Conservation (phyloP, 306 rosid species). For the Malus sylvestris region DNA sequence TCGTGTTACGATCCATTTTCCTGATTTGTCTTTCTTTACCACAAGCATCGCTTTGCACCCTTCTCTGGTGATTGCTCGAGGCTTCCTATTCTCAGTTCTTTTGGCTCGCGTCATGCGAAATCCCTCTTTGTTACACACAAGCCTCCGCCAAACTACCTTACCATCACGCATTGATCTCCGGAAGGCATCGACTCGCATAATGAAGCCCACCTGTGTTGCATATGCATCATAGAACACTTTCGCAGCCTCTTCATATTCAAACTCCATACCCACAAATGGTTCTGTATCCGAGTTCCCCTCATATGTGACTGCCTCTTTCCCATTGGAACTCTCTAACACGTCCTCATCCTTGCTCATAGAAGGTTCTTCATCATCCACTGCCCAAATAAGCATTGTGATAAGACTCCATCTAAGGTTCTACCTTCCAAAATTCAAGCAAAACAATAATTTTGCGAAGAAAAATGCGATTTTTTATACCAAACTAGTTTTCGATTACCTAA, state of each 20-base stretch:
- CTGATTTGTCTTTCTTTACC: conserved; percentile 39
- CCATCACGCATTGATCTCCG: conserved; percentile 47
- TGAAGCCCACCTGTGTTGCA: conserved; percentile 37
- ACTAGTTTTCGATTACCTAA: background rate
- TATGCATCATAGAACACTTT: conserved; percentile 44
- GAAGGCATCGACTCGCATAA: conserved; percentile 46
- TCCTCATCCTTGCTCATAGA: conserved; percentile 28
- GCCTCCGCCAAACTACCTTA: conserved; percentile 47
- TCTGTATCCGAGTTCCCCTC: conserved; percentile 23
- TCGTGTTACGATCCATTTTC: conserved; percentile 42
- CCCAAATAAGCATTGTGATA: background rate
- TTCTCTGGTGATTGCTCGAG: conserved; percentile 47
- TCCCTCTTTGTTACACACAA: conserved; percentile 51
- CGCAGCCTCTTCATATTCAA: conserved; percentile 41
- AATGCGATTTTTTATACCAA: background rate
- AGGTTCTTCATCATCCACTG: conserved; percentile 44
- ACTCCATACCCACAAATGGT: conserved; percentile 48
- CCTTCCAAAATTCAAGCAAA: background rate
- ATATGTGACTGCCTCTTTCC: conserved; percentile 11
- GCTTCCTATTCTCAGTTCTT: conserved; percentile 42
- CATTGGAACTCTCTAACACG: conserved; percentile 22
- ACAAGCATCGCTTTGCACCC: conserved; percentile 49
- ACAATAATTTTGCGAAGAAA: background rate
- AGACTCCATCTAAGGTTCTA: background rate
- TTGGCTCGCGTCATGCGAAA: conserved; percentile 39